Conservation (phyloP, 1,284 basidiomycete species). For the Athelia sp. region DNA sequence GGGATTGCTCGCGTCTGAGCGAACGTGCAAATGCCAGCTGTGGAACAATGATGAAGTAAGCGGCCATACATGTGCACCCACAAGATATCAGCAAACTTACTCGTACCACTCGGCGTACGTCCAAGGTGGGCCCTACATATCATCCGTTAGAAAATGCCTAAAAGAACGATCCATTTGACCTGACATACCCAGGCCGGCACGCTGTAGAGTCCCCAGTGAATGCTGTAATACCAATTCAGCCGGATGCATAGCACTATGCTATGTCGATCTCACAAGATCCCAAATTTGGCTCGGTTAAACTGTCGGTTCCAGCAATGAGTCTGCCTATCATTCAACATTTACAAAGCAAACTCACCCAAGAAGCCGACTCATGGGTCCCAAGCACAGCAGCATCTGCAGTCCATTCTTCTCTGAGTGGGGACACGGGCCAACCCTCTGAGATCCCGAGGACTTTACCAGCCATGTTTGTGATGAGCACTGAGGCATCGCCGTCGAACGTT, state of each 20-base stretch:
- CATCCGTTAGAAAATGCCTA: not conserved
- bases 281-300: constrained; percentile 49
- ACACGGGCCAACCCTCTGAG: constrained; percentile 31
- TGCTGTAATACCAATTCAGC: constrained; percentile 19
- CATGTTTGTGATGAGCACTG: constrained; percentile 26
- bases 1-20: constrained; percentile 27
- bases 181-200: constrained; percentile 41
- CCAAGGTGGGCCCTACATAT: constrained; percentile 26
- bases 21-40: constrained; percentile 38
- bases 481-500: constrained; percentile 23
- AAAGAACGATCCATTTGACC: not conserved
- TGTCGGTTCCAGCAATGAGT: constrained; percentile 9
- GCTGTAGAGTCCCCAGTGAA: constrained; percentile 58
- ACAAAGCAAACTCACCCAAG: constrained; percentile 35
- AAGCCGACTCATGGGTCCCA: constrained; percentile 42
- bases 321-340: not conserved
- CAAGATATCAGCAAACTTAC: constrained; percentile 21
- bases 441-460: constrained; percentile 25
- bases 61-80: not conserved
- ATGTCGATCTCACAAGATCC: constrained; percentile 45
- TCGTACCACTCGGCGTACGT: constrained; percentile 56
- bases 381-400: constrained; percentile 31
- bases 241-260: not conserved
- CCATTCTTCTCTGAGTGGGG: constrained; percentile 34
- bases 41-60: not conserved